Conservation (phyloP, 352 stramenopile genomes). For the Phytophthora ramorum region DNA sequence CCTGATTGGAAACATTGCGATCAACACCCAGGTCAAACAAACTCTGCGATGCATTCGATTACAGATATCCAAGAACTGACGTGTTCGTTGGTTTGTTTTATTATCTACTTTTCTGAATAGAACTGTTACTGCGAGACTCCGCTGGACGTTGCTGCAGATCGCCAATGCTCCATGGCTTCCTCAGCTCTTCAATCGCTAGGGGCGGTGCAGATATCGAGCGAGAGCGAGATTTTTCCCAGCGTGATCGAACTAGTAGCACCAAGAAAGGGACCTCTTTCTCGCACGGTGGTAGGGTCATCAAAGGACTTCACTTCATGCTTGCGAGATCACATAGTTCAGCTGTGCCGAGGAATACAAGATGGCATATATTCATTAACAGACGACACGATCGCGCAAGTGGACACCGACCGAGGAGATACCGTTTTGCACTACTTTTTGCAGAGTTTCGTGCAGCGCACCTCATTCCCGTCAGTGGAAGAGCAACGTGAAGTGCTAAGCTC, state of each 20-base stretch:
- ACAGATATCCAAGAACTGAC: neutral
- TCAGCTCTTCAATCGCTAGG: slow-evolving; percentile 44
- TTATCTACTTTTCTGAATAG: slow-evolving; percentile 23
- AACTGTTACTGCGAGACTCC: slow-evolving; percentile 55
- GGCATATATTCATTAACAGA: slow-evolving; percentile 41
- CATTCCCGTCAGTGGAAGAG: slow-evolving; percentile 44
- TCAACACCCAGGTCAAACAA: slow-evolving; percentile 47
- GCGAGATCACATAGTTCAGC: slow-evolving; percentile 40
- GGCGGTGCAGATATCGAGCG: slow-evolving; percentile 39
- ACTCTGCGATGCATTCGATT: neutral
- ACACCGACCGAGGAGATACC: slow-evolving; percentile 51
- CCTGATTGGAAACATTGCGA: slow-evolving; percentile 43
- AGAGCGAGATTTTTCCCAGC: slow-evolving; percentile 44
- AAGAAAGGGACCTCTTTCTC: slow-evolving; percentile 36
- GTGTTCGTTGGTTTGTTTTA: neutral
- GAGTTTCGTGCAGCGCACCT: slow-evolving; percentile 37
- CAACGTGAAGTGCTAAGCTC: slow-evolving; percentile 40
- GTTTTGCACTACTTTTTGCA: slow-evolving; percentile 60
- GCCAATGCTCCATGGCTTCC: slow-evolving; percentile 33
- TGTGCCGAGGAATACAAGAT: slow-evolving; percentile 51
- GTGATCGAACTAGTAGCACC: slow-evolving; percentile 26
- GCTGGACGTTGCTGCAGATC: slow-evolving; percentile 44
- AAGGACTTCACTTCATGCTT: slow-evolving; percentile 45
- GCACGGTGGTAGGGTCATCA: slow-evolving; percentile 24
- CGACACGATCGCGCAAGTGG: slow-evolving; percentile 46